Conservation (phyloP, 331 rosid genomes). For the Acacia pycnantha region DNA sequence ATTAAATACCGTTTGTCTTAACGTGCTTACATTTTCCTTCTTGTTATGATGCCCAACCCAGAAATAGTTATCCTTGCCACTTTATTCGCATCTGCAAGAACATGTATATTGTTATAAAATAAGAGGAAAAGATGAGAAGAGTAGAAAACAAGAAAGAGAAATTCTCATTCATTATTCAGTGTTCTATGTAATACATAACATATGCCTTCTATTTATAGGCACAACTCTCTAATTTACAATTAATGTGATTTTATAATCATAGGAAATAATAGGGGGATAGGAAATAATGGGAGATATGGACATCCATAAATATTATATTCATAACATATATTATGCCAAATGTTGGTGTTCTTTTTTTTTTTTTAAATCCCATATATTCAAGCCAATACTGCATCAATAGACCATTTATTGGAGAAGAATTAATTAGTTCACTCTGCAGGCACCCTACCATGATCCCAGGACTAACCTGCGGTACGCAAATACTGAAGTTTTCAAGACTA, state of each 20-base stretch:
- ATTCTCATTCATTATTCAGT: too few species aligned
- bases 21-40: conserved; percentile 5
- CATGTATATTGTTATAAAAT: background rate
- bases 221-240: too few species aligned
- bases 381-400: background rate
- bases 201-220: too few species aligned
- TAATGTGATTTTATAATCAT: too few species aligned
- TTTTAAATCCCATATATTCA: background rate
- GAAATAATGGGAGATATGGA: too few species aligned
- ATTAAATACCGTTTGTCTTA: background rate
- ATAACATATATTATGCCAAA: background rate
- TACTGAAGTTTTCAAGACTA: conserved; percentile 72
- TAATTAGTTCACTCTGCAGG: conserved; percentile 55
- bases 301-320: too few species aligned
- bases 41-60: background rate
- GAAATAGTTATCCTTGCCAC: background rate
- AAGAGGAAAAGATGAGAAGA: too few species aligned
- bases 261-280: too few species aligned
- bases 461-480: conserved; percentile 85
- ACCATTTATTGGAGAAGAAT: background rate
- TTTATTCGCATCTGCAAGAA: background rate
- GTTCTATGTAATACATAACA: too few species aligned
- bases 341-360: background rate
- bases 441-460: conserved; percentile 87
- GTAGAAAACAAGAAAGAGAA: too few species aligned